These are phyloP conservation scores for Ceratocystis cacaofunesta DNA, from an alignment of 2,329 filamentous ascomycete genomes.

Conservation along the genomic window DNA sequence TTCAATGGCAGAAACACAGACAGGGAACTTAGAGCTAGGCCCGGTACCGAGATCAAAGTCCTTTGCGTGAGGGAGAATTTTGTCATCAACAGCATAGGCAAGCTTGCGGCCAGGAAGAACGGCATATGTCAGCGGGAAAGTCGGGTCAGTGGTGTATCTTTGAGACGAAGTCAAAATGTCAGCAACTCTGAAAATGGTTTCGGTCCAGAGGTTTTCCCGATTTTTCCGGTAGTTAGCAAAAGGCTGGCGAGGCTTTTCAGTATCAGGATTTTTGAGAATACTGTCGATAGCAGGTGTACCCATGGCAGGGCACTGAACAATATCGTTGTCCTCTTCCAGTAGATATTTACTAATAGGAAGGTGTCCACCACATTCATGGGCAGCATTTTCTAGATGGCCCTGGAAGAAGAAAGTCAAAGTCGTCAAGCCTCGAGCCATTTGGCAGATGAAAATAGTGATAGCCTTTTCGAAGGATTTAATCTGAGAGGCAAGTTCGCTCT, in stretches of 20 bases:
- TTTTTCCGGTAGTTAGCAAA: conserved; percentile 2
- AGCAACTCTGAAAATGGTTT: conserved; percentile 13
- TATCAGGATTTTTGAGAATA: conserved; percentile 2
- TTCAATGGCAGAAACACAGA: conserved; percentile 12
- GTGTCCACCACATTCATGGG: not conserved
- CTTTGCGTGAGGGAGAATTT: conserved; percentile 9
- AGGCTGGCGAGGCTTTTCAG: not conserved
- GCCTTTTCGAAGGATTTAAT: conserved; percentile 4
- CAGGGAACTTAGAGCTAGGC: conserved; percentile 12
- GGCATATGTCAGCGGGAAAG: conserved; percentile 14
- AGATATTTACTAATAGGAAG: conserved; percentile 16
- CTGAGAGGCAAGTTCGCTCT: conserved; percentile 7
- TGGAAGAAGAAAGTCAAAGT: conserved; percentile 15
- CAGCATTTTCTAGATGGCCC: conserved; percentile 10
- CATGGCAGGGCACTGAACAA: conserved; percentile 11
- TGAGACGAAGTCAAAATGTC: conserved; percentile 13
- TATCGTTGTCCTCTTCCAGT: conserved; percentile 16
- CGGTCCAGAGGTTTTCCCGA: conserved; percentile 10
- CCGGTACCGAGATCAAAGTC: conserved; percentile 11
- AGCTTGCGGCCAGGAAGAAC: conserved; percentile 9
- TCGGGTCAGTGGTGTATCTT: conserved; percentile 9
- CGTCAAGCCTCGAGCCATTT: conserved; percentile 16
- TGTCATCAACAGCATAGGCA: conserved; percentile 15
- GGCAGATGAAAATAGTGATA: conserved; percentile 12
- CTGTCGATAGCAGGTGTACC: conserved; percentile 10